A percentile compares a stretch with the other conserved stretches of the same genome.
phyloP scores from a whole-genome alignment of 2,329 filamentous ascomycete genomes.

The Colletotrichum higginsianum region DNA sequence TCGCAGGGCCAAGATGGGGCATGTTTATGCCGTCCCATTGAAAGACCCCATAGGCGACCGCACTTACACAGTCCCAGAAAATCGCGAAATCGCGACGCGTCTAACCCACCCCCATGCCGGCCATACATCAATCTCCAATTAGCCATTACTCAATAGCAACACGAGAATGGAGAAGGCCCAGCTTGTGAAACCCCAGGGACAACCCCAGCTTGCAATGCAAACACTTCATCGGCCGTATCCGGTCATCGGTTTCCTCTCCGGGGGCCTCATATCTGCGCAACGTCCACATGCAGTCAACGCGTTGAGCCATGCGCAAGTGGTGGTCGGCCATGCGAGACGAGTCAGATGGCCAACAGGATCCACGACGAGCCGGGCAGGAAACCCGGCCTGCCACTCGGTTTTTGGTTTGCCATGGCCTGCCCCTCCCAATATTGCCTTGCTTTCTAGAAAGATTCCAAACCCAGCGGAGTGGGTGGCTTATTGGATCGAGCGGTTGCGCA shows the following conservation, averaged over 20 bases:
- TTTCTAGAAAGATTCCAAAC: conserved; percentile 30
- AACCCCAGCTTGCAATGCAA: conserved; percentile 20
- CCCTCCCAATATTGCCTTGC: conserved; percentile 1
- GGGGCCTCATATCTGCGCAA: background rate
- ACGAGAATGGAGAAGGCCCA: conserved; percentile 12
- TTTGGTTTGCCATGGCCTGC: background rate
- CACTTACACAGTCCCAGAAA: conserved; percentile 23
- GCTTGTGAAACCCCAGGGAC: conserved; percentile 22
- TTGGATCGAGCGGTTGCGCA: conserved; percentile 1
- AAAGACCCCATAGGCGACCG: conserved; percentile 26
- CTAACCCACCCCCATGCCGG: conserved; percentile 16
- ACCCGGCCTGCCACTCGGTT: background rate
- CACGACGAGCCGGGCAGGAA: conserved; percentile 18
- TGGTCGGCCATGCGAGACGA: conserved; percentile 1
- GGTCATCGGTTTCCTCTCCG: conserved; percentile 2
- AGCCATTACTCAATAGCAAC: conserved; percentile 19
- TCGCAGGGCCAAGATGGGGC: background rate
- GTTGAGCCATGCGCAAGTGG: conserved; percentile 11
- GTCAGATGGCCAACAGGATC: conserved; percentile 19
- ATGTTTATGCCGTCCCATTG: conserved; percentile 19
- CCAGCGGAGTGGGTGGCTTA: conserved; percentile 13
- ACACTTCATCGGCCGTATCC: conserved; percentile 5
- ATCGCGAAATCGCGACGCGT: conserved; percentile 34
- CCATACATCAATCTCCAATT: conserved; percentile 9
- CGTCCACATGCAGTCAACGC: conserved; percentile 9